Percentiles rank a stretch among this genome's conserved stretches.
Evolutionary conservation across 139 green algal species (phyloP).

Genomic region (Coelastrella sp.): DNA sequence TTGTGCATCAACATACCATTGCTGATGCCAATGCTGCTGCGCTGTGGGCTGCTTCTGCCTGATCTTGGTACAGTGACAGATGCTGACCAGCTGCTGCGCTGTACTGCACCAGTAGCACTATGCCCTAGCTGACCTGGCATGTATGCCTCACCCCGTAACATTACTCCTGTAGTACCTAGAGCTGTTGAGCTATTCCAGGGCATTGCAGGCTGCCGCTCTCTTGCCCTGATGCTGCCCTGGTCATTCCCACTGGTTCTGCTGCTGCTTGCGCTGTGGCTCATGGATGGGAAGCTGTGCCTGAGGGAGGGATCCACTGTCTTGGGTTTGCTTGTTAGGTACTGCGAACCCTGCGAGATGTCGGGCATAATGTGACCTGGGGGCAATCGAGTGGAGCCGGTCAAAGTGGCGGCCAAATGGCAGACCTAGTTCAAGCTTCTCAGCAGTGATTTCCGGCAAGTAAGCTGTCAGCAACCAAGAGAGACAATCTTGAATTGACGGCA

Average conservation of each 20-base stretch:
- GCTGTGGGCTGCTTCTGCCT: neutral
- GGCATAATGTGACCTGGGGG: too few species aligned
- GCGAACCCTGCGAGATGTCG: too few species aligned
- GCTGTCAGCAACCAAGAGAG: too few species aligned
- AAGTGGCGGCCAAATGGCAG: too few species aligned
- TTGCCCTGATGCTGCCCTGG: neutral
- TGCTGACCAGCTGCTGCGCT: slow-evolving; percentile 31
- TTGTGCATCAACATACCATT: too few species aligned
- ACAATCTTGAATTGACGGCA: too few species aligned
- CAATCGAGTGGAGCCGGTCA: too few species aligned
- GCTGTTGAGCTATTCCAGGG: slow-evolving; percentile 13
- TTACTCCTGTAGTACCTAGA: neutral
- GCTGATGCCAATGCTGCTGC: neutral
- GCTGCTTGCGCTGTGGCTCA: neutral
- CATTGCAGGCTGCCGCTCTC: neutral
- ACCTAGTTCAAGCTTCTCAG: too few species aligned
- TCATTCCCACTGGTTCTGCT: neutral
- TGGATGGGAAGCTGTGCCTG: slow-evolving; percentile 17
- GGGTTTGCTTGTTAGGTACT: too few species aligned
- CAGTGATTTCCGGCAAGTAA: too few species aligned
- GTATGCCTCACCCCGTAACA: neutral
- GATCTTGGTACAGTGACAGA: neutral
- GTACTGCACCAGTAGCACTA: neutral
- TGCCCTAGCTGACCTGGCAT: neutral
- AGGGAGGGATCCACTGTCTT: neutral